Percentiles rank a stretch among this genome's conserved stretches.
phyloP scores from a whole-genome alignment of 148 eudicot genomes.

The Rhododendron williamsianum region DNA sequence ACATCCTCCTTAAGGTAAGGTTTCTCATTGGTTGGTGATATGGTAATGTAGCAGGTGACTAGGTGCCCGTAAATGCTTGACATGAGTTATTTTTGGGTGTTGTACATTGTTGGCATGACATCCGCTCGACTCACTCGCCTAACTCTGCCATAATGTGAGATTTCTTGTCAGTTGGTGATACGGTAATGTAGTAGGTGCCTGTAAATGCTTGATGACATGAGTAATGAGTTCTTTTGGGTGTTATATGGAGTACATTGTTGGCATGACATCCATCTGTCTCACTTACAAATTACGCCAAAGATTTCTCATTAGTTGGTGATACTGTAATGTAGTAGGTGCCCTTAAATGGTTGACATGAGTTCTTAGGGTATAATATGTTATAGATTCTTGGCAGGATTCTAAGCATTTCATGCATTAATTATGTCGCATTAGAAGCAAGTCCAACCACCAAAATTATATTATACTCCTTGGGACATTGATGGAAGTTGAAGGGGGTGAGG shows the following conservation, averaged over 20 bases:
- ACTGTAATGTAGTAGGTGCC: not conserved
- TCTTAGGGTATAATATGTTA: not conserved
- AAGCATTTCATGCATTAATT: not conserved
- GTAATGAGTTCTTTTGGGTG: not conserved
- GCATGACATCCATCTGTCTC: not conserved
- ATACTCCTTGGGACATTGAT: not conserved
- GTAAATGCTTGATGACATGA: not conserved
- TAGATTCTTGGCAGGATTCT: not conserved
- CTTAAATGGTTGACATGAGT: not conserved
- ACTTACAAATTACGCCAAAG: not conserved
- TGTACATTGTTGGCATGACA: too few species aligned
- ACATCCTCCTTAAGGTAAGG: not conserved
- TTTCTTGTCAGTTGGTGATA: not conserved
- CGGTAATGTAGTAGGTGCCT: not conserved
- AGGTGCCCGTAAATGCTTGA: not conserved
- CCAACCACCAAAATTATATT: not conserved
- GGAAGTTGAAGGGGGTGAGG: not conserved
- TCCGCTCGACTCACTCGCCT: too few species aligned
- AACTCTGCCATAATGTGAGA: not conserved
- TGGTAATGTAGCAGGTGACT: not conserved
- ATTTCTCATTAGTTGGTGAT: not conserved
- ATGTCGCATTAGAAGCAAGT: not conserved
- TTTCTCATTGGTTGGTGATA: not conserved
- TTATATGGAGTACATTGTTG: not conserved
- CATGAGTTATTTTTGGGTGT: not conserved